Evolutionary conservation across 768 basidiomycete genomes (phyloP).

Genomic region (Amanita phalloides): DNA sequence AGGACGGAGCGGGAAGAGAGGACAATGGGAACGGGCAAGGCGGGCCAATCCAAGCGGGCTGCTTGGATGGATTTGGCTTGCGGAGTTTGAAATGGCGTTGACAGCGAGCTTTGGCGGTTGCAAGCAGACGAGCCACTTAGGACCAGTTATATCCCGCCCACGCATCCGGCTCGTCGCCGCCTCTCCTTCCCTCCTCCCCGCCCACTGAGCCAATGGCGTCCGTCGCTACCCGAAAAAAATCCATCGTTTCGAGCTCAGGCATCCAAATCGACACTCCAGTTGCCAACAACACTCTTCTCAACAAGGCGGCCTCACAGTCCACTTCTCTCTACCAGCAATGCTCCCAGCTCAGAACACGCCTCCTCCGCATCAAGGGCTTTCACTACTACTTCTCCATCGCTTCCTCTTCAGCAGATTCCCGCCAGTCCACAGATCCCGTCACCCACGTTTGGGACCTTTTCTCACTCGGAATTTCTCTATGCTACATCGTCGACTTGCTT

Average conservation of each 20-base stretch:
- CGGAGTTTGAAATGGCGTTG: slow-evolving; percentile 5
- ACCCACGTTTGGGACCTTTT: slow-evolving; percentile 92
- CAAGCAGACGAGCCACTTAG: background rate
- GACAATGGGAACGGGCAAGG: background rate
- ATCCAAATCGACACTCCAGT: slow-evolving; percentile 66
- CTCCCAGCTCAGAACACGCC: slow-evolving; percentile 62
- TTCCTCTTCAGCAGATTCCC: slow-evolving; percentile 37
- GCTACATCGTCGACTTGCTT: slow-evolving; percentile 93
- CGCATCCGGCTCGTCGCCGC: slow-evolving; percentile 2
- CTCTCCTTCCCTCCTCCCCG: slow-evolving; percentile 12
- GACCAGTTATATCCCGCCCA: slow-evolving; percentile 5
- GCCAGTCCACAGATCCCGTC: slow-evolving; percentile 85
- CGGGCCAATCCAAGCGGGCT: background rate
- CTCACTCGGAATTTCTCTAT: slow-evolving; percentile 86
- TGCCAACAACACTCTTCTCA: slow-evolving; percentile 79
- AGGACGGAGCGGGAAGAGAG: background rate
- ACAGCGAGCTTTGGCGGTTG: background rate
- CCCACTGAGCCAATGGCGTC: slow-evolving; percentile 32
- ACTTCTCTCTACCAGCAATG: slow-evolving; percentile 92
- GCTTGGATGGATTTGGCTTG: background rate
- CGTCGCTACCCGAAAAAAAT: slow-evolving; percentile 70
- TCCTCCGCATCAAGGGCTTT: slow-evolving; percentile 72
- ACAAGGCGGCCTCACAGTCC: slow-evolving; percentile 79
- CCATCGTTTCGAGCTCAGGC: slow-evolving; percentile 52
- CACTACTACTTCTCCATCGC: slow-evolving; percentile 57